Base-by-base conservation (phyloP, 2,329 filamentous ascomycete genomes). In the Neonectria faginata region DNA sequence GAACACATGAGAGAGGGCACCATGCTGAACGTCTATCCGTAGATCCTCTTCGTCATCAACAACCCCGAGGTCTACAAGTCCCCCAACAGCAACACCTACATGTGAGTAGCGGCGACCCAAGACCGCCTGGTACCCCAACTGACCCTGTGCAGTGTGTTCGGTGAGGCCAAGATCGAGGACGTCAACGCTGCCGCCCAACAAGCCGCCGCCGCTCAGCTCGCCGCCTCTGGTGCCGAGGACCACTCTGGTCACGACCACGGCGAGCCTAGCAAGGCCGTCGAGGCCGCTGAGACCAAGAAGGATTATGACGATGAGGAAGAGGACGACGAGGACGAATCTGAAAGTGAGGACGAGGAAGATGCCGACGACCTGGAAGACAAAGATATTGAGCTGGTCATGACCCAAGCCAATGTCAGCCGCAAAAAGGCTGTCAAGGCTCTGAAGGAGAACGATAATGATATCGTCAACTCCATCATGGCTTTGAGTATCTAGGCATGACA, bases 401-500 rank as follows among this genome's bases (percentile, higher is more conserved):
- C 92, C 75, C 95, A 99, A 85, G 96, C 96, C 76, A 96, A 87
- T 77, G 97, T 99, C 76, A 97, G 93, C 75, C 89, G 96, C 82
- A 97, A 97, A 86, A 98, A 98, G 90, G 96, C 96, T 67, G 89
- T 99, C 86, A 99, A 98, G 86, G 96, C 97, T 62, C 88, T 99
- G 79, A 94, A 94, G 87, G 96, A 98, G 87, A 99, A 99, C 80
- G 95, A 98, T 85, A 97, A 98, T 79, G 96, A 99, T 81, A 99
- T 99, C 85, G 96, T 99, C 87, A 99, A 99, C 88, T 97, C 96
- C 76, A 99, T 99, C 86, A 99, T 99, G 96, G 94, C 95, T 74
- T 85, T 99, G 81, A 94, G 92, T 86, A 90, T 93, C 87, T 94
- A 85, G 80, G 59, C 62, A 67, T 67, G 47, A 69, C 48, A 60